Evolutionary conservation across 192 early-diverging fungal species (phyloP).

Genomic region (Coemansia brasiliensis): DNA sequence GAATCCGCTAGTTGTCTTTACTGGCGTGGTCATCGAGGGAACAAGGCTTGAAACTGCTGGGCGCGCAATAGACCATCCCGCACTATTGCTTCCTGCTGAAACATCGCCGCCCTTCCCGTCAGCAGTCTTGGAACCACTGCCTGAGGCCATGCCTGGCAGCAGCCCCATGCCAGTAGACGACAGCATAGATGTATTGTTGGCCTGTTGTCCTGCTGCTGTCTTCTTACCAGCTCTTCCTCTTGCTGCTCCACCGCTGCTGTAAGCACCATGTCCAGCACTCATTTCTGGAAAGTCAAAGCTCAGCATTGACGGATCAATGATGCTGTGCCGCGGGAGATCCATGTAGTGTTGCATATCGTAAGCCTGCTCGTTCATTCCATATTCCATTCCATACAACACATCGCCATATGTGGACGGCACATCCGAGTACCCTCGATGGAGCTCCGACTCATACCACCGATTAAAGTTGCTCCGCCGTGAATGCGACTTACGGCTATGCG

Average conservation of each 20-base stretch:
- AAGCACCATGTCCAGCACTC: slow-evolving; percentile 12
- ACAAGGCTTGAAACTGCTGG: slow-evolving; percentile 25
- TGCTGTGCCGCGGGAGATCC: slow-evolving; percentile 52
- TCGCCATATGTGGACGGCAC: slow-evolving; percentile 13
- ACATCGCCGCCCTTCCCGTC: neutral
- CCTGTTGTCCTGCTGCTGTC: too few relatives aligned
- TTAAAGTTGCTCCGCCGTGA: slow-evolving; percentile 3
- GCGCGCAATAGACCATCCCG: slow-evolving; percentile 39
- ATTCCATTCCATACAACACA: slow-evolving; percentile 21
- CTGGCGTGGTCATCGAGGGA: slow-evolving; percentile 11
- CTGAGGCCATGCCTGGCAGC: too few relatives aligned
- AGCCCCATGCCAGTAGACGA: too few relatives aligned
- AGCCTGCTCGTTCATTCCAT: slow-evolving; percentile 10
- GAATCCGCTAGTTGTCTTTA: neutral
- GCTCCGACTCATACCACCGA: slow-evolving; percentile 16
- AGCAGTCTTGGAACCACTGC: too few relatives aligned
- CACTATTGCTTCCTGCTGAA: neutral
- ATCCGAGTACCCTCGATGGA: slow-evolving; percentile 18
- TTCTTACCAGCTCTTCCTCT: neutral
- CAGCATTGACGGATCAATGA: slow-evolving; percentile 54
- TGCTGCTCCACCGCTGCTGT: slow-evolving; percentile 7
- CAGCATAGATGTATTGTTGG: too few relatives aligned
- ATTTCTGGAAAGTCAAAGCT: slow-evolving; percentile 40
- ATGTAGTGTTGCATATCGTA: slow-evolving; percentile 36
- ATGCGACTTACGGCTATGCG: neutral